A percentile compares a stretch with the other conserved stretches of the same genome.
Evolutionary conservation across 305 asterid genomes (phyloP).

Genomic region (Fraxinus xanthoxyloides): DNA sequence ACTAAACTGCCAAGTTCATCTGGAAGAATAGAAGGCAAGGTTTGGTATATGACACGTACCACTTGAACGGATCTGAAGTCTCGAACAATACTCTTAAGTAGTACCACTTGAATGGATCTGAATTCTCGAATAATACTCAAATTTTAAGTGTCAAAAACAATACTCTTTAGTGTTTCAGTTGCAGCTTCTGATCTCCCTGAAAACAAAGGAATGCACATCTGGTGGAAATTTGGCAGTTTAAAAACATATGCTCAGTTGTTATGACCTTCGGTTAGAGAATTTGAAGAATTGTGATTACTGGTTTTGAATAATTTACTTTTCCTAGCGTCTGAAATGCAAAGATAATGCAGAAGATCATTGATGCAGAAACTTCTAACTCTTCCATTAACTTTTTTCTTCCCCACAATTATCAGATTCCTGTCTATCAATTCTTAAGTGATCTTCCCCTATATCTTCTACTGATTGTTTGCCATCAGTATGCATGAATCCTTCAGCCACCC

Average conservation of each 20-base stretch:
- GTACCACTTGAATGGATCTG: background rate
- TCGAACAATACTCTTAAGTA: too few relatives aligned
- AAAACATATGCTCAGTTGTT: background rate
- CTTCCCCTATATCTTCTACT: background rate
- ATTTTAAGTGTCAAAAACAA: too few relatives aligned
- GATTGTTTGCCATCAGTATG: background rate
- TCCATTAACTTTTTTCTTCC: background rate
- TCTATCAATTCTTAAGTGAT: background rate
- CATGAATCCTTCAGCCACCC: background rate
- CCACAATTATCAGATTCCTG: background rate
- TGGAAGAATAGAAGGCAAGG: background rate
- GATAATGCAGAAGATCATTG: background rate
- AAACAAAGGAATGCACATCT: background rate
- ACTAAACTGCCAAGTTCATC: background rate
- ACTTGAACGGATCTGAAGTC: too few relatives aligned
- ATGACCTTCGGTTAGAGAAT: background rate
- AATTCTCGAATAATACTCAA: background rate
- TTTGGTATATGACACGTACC: background rate
- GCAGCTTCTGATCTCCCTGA: background rate
- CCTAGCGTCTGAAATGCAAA: background rate
- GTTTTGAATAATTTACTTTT: background rate
- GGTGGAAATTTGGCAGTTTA: background rate
- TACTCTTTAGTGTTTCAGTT: background rate
- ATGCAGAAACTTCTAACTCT: background rate
- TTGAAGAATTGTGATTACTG: background rate